Evolutionary conservation across 2,329 filamentous ascomycete genomes (phyloP), one percentile per base, ranked within the genome.

Genomic region (Pseudocercospora eumusae): DNA sequence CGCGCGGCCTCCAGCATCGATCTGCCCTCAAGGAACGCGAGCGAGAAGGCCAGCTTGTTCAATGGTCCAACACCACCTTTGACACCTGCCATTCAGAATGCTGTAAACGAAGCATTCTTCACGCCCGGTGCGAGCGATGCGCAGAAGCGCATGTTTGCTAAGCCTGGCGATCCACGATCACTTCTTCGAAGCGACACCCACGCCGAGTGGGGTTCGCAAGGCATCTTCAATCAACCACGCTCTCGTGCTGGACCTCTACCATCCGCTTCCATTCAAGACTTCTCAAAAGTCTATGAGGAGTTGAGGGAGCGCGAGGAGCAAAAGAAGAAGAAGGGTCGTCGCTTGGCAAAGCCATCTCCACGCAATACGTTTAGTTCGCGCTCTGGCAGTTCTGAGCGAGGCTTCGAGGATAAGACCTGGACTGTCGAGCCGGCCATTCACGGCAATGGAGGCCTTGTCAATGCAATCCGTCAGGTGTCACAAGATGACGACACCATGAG

Each of bases 371-470:
- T 67, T 59, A 62, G 54, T 6, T 70, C 74, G 49, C 74, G 75
- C 57, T 70, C 72, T 27, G 72, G 69, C 56, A 76, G 75, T 59
- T 75, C 75, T 58, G 76, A 77, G 36, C 75, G 76, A 53, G 68
- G 61, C 18, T 93, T 93, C 70, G 88, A 90, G 53, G 83, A 86
- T n/a, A 89, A 90, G 9, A 83, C 88, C 56, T 98, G 93, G 90
- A 88, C 84, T 33, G 86, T 98, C 36, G 89, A 92, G 63, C 88
- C 88, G 60, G 91, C 92, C 0, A 89, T 96, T 60, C 92, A 96
- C 77, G 93, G 93, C 61, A 98, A 98, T 72, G 93, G 92, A 21
- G 95, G 93, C 20, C 83, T 98, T 54, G 88, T 90, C 70, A 97
- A 96, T 74, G 93, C 93, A 3, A 87, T 95, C 33, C 87, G 91